phyloP scores from a whole-genome alignment of 2,329 filamentous ascomycete species.

The Ilyonectria mors-panacis region DNA sequence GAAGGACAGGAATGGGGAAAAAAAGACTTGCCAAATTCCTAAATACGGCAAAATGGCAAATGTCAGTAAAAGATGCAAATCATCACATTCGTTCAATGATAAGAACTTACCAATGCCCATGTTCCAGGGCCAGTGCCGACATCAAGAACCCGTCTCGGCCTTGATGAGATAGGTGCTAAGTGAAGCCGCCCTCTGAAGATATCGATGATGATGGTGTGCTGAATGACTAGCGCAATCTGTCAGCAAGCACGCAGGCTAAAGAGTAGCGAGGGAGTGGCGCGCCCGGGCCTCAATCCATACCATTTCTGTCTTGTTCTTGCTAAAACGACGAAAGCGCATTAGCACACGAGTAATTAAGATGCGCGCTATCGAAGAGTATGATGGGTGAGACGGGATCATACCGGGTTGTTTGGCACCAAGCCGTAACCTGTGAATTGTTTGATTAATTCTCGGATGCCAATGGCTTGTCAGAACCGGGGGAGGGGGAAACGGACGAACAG shows the following conservation, averaged over 20 bases:
- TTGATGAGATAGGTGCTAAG: slow-evolving; percentile 36
- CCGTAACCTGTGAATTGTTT: slow-evolving; percentile 35
- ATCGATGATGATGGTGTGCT: slow-evolving; percentile 40
- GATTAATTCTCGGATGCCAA: slow-evolving; percentile 21
- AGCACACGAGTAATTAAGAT: slow-evolving; percentile 19
- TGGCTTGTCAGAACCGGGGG: slow-evolving; percentile 4
- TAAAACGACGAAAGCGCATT: slow-evolving; percentile 27
- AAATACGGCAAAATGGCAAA: not conserved
- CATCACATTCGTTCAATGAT: not conserved
- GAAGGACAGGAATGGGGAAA: not conserved
- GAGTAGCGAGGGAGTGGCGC: not conserved
- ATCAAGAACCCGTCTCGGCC: slow-evolving; percentile 39
- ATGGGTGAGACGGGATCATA: slow-evolving; percentile 19
- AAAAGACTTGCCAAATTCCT: slow-evolving; percentile 40
- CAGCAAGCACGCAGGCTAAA: slow-evolving; percentile 21
- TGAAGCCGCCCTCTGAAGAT: slow-evolving; percentile 42
- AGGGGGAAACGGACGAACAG: slow-evolving; percentile 35
- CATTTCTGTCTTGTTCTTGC: slow-evolving; percentile 46
- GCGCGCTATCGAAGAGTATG: slow-evolving; percentile 11
- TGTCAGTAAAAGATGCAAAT: slow-evolving; percentile 17
- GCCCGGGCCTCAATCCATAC: slow-evolving; percentile 27
- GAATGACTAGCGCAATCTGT: slow-evolving; percentile 38
- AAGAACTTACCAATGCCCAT: slow-evolving; percentile 38
- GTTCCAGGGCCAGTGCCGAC: slow-evolving; percentile 39
- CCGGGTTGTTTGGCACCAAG: slow-evolving; percentile 40